Percentiles rank a stretch among this genome's conserved stretches.
phyloP scores from a whole-genome alignment of 352 stramenopile species.

The Plasmopara viticola region DNA sequence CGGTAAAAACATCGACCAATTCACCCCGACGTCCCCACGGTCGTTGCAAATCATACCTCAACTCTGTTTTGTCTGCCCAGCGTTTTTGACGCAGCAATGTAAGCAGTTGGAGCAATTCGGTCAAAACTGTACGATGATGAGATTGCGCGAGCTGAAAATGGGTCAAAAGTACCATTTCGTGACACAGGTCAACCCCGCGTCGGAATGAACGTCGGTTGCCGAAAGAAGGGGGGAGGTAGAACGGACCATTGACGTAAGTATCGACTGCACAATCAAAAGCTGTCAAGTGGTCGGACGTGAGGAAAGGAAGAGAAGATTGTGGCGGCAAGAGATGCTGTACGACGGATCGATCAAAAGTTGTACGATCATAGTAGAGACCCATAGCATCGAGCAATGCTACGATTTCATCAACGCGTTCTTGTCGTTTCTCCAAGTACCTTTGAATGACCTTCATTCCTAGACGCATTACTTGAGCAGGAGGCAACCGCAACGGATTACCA shows the following conservation, averaged over 20 bases:
- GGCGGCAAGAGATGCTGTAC: constrained; percentile 27
- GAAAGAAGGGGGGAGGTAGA: constrained; percentile 40
- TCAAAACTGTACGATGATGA: constrained; percentile 44
- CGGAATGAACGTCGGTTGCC: constrained; percentile 11
- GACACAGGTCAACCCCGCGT: constrained; percentile 55
- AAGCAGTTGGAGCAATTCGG: constrained; percentile 50
- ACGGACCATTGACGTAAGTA: constrained; percentile 60
- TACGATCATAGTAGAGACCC: constrained; percentile 28
- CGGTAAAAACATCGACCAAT: constrained; percentile 38
- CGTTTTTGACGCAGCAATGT: constrained; percentile 46
- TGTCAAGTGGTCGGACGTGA: constrained; percentile 38
- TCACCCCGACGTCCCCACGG: constrained; percentile 61
- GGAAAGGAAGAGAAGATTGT: constrained; percentile 31
- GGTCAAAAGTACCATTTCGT: constrained; percentile 38
- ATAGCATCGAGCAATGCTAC: constrained; percentile 29
- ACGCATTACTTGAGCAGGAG: constrained; percentile 55
- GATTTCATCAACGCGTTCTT: constrained; percentile 52
- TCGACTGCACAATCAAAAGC: constrained; percentile 50
- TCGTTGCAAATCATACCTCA: constrained; percentile 55
- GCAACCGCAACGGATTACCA: constrained; percentile 68
- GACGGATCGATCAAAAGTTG: constrained; percentile 38
- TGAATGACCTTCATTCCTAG: constrained; percentile 45
- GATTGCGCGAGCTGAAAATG: constrained; percentile 50
- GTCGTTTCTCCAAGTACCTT: constrained; percentile 50
- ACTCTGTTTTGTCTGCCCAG: constrained; percentile 73